Evolutionary conservation across 345 rosid genomes (phyloP).

Genomic region (Salix viminalis): DNA sequence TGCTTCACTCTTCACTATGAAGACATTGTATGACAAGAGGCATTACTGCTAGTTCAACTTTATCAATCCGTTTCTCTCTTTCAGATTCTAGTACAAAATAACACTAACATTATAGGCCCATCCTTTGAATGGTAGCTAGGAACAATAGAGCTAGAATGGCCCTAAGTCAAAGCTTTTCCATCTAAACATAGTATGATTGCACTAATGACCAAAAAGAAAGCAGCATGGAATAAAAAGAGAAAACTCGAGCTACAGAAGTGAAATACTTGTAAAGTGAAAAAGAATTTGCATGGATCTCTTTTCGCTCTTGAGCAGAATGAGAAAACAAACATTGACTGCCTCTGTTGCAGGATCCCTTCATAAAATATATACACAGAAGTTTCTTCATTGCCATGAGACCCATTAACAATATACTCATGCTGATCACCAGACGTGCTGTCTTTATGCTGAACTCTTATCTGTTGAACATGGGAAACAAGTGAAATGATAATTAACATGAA

Average conservation of each 20-base stretch:
- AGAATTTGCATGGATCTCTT: constrained; percentile 63
- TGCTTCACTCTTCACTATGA: neutral
- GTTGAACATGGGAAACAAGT: constrained; percentile 13
- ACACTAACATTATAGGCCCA: neutral
- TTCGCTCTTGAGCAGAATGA: constrained; percentile 55
- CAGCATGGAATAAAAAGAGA: neutral
- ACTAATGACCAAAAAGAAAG: neutral
- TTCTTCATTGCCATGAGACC: constrained; percentile 22
- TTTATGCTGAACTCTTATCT: constrained; percentile 54
- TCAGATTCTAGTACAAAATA: neutral
- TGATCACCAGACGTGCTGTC: constrained; percentile 22
- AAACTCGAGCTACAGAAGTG: neutral
- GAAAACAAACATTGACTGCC: constrained; percentile 69
- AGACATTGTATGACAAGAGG: neutral
- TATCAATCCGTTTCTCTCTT: neutral
- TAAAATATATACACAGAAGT: constrained; percentile 55
- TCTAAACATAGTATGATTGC: neutral
- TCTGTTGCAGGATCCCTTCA: constrained; percentile 67
- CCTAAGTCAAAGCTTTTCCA: neutral
- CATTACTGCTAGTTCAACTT: neutral
- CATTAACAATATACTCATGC: constrained; percentile 19
- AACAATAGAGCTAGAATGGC: neutral
- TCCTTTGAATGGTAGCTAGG: neutral
- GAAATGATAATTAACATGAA: constrained; percentile 14
- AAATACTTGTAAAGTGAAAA: constrained; percentile 65